Evolutionary conservation across 768 basidiomycete species (phyloP), one percentile per base, ranked within the genome.

Genomic region (Lactifluus hygrophoroides): DNA sequence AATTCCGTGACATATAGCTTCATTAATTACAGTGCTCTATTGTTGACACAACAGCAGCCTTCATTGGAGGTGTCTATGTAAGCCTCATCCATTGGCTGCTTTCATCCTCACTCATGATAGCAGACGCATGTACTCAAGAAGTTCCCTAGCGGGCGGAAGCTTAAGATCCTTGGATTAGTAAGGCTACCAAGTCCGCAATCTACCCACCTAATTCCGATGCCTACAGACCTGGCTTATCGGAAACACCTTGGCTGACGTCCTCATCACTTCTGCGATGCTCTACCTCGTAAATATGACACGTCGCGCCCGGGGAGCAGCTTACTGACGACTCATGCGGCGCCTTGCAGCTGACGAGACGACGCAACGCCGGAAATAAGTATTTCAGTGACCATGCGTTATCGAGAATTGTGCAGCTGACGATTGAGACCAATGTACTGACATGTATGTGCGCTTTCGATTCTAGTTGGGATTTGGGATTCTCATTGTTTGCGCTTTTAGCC

Each of bases 361-460:
- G 48, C 9, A 17, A 6, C 1, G 14, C 16, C 14, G 21, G 9
- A 2, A 8, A 1, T 19, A 43, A 16, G 13, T 1, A 5, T 35
- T 42, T 47, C 13, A 10, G 30, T 21, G 21, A 54, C 3, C 30
- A 49, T 11, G 38, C 38, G 1, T 16, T 58, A 16, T 8, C 25
- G 11, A 54, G 5, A 28, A 17, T 59, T 23, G 25, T 54, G 14
- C 23, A 52, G 34, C 37, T 59, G 47, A 59, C 46, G 0, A 17
- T 59, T 34, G 58, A 59, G 42, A 54, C 52, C n/a, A 59, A 59
- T 32, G 3, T 42, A 7, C 14, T 53, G 45, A 58, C 57, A 3
- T n/a, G 57, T 53, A 23, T n/a, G 51, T 47, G 3, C 3, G 8
- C 50, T 45, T 30, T 23, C 34, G 14, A 28, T 38, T 42, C 45